These are phyloP conservation scores for Cryptococcus deneoformans DNA, from an alignment of 1,284 basidiomycete species.

Conservation along the genomic window DNA sequence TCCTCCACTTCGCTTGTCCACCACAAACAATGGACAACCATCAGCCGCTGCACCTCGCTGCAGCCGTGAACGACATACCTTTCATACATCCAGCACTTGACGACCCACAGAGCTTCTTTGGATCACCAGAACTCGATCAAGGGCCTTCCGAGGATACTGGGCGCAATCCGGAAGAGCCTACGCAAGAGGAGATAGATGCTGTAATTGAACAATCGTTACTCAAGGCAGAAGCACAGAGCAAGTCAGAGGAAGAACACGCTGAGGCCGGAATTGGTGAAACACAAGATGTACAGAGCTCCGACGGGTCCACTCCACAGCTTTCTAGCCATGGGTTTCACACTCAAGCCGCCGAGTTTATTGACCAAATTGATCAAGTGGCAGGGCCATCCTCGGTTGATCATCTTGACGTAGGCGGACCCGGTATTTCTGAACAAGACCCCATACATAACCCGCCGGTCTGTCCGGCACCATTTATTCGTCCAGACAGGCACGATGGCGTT, in stretches of 20 bases:
- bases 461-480: conserved; percentile 31
- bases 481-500: conserved; percentile 24
- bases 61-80: conserved; percentile 5
- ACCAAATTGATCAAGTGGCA: not conserved
- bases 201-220: conserved; percentile 24
- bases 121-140: not conserved
- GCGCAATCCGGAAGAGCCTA: conserved; percentile 1
- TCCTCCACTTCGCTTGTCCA: conserved; percentile 17
- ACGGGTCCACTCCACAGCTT: not conserved
- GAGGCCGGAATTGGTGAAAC: not conserved
- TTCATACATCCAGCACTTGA: conserved; percentile 13
- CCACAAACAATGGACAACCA: conserved; percentile 1
- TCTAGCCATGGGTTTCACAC: not conserved
- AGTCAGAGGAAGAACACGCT: conserved; percentile 1
- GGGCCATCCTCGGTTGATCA: not conserved
- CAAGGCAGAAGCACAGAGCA: conserved; percentile 18
- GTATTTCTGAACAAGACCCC: conserved; percentile 9
- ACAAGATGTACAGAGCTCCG: not conserved
- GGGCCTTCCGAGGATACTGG: not conserved
- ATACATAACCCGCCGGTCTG: conserved; percentile 16
- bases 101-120: conserved; percentile 11
- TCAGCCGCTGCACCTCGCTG: conserved; percentile 12
- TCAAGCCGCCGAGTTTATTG: not conserved
- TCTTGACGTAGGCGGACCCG: not conserved
- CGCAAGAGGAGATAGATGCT: conserved; percentile 19